Evolutionary conservation across 768 basidiomycete genomes (phyloP).

Genomic region (Boletus fagicola): DNA sequence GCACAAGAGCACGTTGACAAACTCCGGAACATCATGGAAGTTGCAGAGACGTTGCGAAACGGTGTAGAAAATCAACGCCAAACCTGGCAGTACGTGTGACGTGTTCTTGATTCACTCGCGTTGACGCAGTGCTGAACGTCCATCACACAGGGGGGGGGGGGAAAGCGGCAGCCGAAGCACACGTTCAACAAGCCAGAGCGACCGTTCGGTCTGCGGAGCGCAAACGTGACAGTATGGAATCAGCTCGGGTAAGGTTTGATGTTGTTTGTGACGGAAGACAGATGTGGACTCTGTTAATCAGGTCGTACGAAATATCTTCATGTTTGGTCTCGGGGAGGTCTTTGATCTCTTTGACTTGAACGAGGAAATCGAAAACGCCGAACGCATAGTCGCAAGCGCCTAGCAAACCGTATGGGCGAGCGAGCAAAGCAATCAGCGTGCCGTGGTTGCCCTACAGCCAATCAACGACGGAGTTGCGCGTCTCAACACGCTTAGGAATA

Average conservation of each 20-base stretch:
- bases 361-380: constrained; percentile 9
- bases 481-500: constrained; percentile 4
- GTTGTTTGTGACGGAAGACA: neutral
- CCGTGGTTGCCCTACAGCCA: neutral
- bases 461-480: constrained; percentile 1
- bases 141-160: neutral
- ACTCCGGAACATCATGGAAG: neutral
- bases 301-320: constrained; percentile 15
- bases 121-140: neutral
- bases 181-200: constrained; percentile 12
- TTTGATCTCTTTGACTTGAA: constrained; percentile 20
- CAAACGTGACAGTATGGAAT: constrained; percentile 13
- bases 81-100: constrained; percentile 9
- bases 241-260: constrained; percentile 11
- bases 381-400: constrained; percentile 9
- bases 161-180: constrained; percentile 1
- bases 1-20: constrained; percentile 1
- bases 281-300: neutral
- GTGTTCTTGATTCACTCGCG: neutral
- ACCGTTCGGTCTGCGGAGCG: constrained; percentile 12
- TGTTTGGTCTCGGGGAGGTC: constrained; percentile 14
- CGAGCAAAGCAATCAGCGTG: constrained; percentile 10
- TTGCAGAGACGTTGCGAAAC: neutral
- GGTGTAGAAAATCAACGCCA: neutral
- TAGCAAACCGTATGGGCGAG: constrained; percentile 1